A percentile compares a stretch with the other conserved stretches of the same genome.
phyloP scores from a whole-genome alignment of 441 rosid species.

The Biscutella laevigata region DNA sequence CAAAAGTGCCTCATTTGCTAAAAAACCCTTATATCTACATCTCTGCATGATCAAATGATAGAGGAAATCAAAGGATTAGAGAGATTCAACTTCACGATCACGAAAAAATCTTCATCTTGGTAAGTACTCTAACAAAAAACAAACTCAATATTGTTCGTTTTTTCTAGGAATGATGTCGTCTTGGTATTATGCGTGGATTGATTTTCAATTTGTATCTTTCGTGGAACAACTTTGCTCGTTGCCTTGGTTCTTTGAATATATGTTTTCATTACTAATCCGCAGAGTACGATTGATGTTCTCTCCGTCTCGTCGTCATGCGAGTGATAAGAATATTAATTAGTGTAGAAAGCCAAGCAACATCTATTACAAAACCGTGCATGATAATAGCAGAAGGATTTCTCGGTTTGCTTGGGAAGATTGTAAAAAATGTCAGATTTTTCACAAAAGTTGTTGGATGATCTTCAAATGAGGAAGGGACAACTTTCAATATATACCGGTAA shows the following conservation, averaged over 20 bases:
- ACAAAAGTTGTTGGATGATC: no score
- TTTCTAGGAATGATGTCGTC: neutral
- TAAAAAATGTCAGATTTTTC: no score
- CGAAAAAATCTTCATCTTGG: slow-evolving; percentile 70
- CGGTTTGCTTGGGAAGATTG: no score
- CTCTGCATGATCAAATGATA: slow-evolving; percentile 71
- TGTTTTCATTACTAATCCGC: slow-evolving; percentile 75
- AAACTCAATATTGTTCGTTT: neutral
- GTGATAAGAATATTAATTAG: slow-evolving; percentile 10
- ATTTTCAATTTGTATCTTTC: slow-evolving; percentile 8
- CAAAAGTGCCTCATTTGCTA: no score
- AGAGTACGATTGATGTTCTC: slow-evolving; percentile 56
- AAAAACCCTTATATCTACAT: no score
- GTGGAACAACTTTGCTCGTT: slow-evolving; percentile 67
- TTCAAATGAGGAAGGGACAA: no score
- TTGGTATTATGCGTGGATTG: no score
- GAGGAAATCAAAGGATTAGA: slow-evolving; percentile 79
- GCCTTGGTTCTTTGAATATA: slow-evolving; percentile 80
- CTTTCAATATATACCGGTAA: no score
- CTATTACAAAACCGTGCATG: slow-evolving; percentile 27
- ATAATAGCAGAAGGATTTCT: slow-evolving; percentile 65
- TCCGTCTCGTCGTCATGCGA: slow-evolving; percentile 36
- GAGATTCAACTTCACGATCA: slow-evolving; percentile 83
- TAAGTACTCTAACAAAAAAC: slow-evolving; percentile 15
- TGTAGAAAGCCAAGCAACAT: neutral